A percentile compares a stretch with the other conserved stretches of the same genome.
Conservation (phyloP, 768 basidiomycete genomes). For the Agaricus sinodeliciosus region DNA sequence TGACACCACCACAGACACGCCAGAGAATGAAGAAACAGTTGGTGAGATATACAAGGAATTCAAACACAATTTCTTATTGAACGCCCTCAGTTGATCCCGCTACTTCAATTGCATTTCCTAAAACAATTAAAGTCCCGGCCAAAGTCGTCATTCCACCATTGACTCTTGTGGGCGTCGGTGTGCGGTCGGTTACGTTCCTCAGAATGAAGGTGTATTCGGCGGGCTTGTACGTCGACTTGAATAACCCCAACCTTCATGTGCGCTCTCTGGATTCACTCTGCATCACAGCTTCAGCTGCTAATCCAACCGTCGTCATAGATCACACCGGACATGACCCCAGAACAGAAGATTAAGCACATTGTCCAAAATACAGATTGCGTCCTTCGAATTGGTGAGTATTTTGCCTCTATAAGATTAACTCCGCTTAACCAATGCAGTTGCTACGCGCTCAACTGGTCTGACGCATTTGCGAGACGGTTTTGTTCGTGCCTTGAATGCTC, state of each 20-base stretch:
- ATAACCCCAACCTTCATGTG: conserved; percentile 57
- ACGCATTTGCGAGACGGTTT: conserved; percentile 82
- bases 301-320: conserved; percentile 33
- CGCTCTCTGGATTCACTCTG: conserved; percentile 9
- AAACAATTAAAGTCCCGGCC: conserved; percentile 53
- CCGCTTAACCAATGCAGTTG: conserved; percentile 41
- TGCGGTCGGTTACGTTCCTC: conserved; percentile 84
- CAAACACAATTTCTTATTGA: neutral
- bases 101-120: conserved; percentile 71
- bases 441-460: conserved; percentile 70
- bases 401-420: neutral
- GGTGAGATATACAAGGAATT: conserved; percentile 13
- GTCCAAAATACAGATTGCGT: conserved; percentile 63
- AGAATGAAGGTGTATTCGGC: conserved; percentile 85
- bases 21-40: conserved; percentile 11
- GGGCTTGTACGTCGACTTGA: conserved; percentile 83
- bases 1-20: conserved; percentile 25
- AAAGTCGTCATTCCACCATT: conserved; percentile 56
- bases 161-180: conserved; percentile 77
- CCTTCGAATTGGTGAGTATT: conserved; percentile 59
- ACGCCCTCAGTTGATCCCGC: conserved; percentile 55
- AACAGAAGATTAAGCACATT: conserved; percentile 68
- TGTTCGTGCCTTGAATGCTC: conserved; percentile 61
- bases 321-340: conserved; percentile 44
- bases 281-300: neutral